phyloP scores from a whole-genome alignment of 1,284 basidiomycete genomes.

The Leccinum laetum region DNA sequence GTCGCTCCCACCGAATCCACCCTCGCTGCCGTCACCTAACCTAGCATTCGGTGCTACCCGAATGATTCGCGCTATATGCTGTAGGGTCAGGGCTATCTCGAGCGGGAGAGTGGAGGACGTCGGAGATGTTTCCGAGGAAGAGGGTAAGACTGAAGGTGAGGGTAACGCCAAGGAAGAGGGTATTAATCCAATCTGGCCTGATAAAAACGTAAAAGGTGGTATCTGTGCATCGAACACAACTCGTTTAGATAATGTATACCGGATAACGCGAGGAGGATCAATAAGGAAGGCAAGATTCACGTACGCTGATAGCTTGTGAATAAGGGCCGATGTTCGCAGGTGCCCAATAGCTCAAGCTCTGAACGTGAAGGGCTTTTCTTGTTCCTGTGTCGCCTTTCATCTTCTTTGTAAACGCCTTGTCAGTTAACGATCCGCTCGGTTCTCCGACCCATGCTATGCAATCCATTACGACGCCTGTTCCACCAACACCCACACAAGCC shows the following conservation, averaged over 20 bases:
- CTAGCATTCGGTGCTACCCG: constrained; percentile 40
- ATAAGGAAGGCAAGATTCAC: constrained; percentile 26
- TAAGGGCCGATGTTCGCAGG: constrained; percentile 99
- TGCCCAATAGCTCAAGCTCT: constrained; percentile 97
- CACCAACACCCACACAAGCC: constrained; percentile 80
- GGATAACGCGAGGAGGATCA: constrained; percentile 4
- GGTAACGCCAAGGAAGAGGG: constrained; percentile 77
- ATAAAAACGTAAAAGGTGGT: constrained; percentile 78
- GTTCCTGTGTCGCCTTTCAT: constrained; percentile 23
- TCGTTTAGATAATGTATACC: constrained; percentile 1
- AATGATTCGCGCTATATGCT: constrained; percentile 76
- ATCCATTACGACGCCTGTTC: constrained; percentile 69
- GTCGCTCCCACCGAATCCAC: constrained; percentile 26
- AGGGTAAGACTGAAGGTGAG: constrained; percentile 16
- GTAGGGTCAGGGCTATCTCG: constrained; percentile 77
- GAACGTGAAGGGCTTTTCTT: constrained; percentile 87
- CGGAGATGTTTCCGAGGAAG: constrained; percentile 1
- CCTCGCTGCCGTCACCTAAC: constrained; percentile 26
- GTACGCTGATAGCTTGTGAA: constrained; percentile 86
- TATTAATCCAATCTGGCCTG: constrained; percentile 93
- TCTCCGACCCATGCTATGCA: constrained; percentile 61
- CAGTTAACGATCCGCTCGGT: constrained; percentile 14
- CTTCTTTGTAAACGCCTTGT: constrained; percentile 29
- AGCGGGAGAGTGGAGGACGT: constrained; percentile 43
- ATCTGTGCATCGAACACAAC: constrained; percentile 44